Percentiles rank a stretch among this genome's conserved stretches.
Evolutionary conservation across 2,329 filamentous ascomycete species (phyloP).

Genomic region (Fusarium concolor): DNA sequence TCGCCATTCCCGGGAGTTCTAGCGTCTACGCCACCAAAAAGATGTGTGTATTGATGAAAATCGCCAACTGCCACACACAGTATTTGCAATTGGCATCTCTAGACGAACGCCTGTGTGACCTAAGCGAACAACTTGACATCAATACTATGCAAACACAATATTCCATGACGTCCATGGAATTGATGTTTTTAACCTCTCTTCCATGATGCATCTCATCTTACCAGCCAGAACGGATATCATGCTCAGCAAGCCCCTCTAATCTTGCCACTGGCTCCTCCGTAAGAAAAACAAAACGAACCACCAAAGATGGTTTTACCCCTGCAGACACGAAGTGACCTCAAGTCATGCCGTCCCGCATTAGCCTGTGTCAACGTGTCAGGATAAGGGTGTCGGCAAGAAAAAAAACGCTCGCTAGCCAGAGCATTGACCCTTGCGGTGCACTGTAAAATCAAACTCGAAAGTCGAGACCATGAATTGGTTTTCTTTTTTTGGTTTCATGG

Average conservation of each 20-base stretch:
- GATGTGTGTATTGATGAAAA: slow-evolving; percentile 4
- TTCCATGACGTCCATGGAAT: neutral
- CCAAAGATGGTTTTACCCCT: neutral
- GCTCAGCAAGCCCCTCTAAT: slow-evolving; percentile 5
- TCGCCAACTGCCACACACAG: slow-evolving; percentile 8
- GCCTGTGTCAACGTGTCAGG: slow-evolving; percentile 20
- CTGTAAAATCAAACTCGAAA: neutral
- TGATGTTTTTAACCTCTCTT: neutral
- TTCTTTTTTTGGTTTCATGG: slow-evolving; percentile 12
- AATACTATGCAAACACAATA: neutral
- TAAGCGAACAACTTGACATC: neutral
- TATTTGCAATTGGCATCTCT: neutral
- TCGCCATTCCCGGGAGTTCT: slow-evolving; percentile 26
- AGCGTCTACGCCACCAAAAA: slow-evolving; percentile 34
- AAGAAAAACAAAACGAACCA: slow-evolving; percentile 2
- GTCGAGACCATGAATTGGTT: slow-evolving; percentile 16
- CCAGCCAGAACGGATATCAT: neutral
- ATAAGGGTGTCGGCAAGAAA: slow-evolving; percentile 8
- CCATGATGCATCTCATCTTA: slow-evolving; percentile 7
- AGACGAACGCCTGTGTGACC: neutral
- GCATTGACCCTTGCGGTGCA: slow-evolving; percentile 11
- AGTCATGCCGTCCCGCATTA: slow-evolving; percentile 26
- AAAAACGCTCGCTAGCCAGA: slow-evolving; percentile 6
- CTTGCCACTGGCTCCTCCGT: slow-evolving; percentile 27
- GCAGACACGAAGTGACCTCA: slow-evolving; percentile 16